These are phyloP conservation scores for Chrysosporium queenslandicum DNA, from an alignment of 2,329 filamentous ascomycete genomes.

Conservation along the genomic window DNA sequence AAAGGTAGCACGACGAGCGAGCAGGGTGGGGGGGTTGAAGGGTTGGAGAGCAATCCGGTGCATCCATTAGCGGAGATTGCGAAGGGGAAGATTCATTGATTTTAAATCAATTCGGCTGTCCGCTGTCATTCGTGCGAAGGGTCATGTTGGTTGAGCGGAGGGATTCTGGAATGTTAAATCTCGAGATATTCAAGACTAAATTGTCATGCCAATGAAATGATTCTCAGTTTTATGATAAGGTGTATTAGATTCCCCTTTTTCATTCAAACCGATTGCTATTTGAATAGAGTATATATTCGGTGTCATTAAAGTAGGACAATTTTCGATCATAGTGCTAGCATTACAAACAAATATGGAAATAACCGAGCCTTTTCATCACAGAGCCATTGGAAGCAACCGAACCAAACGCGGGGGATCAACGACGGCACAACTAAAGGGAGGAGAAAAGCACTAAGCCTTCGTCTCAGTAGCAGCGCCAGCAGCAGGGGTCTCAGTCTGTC, in stretches of 20 bases:
- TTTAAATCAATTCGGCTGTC: background rate
- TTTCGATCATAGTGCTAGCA: background rate
- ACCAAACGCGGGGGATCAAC: background rate
- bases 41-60: slow-evolving; percentile 35
- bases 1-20: slow-evolving; percentile 15
- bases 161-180: too few relatives aligned
- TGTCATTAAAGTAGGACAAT: background rate
- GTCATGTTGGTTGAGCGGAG: too few relatives aligned
- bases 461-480: slow-evolving; percentile 4
- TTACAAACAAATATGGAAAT: background rate
- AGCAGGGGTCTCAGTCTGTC: slow-evolving; percentile 12
- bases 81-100: slow-evolving; percentile 23
- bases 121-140: too few relatives aligned
- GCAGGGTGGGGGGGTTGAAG: slow-evolving; percentile 16
- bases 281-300: too few relatives aligned
- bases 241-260: too few relatives aligned
- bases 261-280: too few relatives aligned
- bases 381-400: background rate
- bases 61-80: slow-evolving; percentile 29
- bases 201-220: too few relatives aligned
- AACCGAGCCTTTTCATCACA: background rate
- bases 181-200: too few relatives aligned
- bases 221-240: too few relatives aligned
- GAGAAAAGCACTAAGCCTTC: slow-evolving; percentile 15
- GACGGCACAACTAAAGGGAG: slow-evolving; percentile 2